Base-by-base conservation (phyloP, 106 monocot species). In the Amphibolis antarctica region DNA sequence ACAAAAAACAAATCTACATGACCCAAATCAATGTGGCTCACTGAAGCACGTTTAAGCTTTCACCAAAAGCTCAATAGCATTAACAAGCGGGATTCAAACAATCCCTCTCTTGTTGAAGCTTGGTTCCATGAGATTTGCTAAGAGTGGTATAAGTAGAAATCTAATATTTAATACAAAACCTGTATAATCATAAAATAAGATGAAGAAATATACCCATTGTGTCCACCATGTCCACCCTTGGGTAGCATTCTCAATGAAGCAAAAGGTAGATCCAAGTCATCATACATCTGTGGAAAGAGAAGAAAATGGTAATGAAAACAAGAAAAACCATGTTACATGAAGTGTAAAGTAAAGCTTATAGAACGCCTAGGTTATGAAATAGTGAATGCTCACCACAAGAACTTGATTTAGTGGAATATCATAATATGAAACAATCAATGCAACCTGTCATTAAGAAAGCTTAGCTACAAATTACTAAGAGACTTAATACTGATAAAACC, bases 171-270 rank as follows among this genome's bases (percentile, higher is more conserved):
- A n/a, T n/a, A n/a, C n/a, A n/a, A n/a, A n/a, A n/a, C n/a, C n/a
- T n/a, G n/a, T n/a, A n/a, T n/a, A n/a, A n/a, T n/a, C n/a, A n/a
- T n/a, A n/a, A n/a, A 4, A 49, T 26, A 57, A 14, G 57, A 17
- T 28, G 50, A 47, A 60, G 30, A 57, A 52, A 61, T 47, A 60
- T 89, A 96, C 94, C 94, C 94, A 70, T 96, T 96, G 61, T 96
- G 94, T 17, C 94, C 94, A 1, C 94, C 94, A 77, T 96, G 94
- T 56, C 94, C 94, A 48, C 94, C 94, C 70, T 96, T 96, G 53
- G 89, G 89, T 64, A 96, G 78, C 36, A 96, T 76, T 19, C 80
- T 74, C 62, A 96, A 46, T 70, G 86, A 86, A 71, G 81, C 89
- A 86, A 96, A 96, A 68, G 89, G 89, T 57, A 96, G 74, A 68